Conservation (phyloP, 1,284 basidiomycete genomes). For the Hemileia vastatrix region DNA sequence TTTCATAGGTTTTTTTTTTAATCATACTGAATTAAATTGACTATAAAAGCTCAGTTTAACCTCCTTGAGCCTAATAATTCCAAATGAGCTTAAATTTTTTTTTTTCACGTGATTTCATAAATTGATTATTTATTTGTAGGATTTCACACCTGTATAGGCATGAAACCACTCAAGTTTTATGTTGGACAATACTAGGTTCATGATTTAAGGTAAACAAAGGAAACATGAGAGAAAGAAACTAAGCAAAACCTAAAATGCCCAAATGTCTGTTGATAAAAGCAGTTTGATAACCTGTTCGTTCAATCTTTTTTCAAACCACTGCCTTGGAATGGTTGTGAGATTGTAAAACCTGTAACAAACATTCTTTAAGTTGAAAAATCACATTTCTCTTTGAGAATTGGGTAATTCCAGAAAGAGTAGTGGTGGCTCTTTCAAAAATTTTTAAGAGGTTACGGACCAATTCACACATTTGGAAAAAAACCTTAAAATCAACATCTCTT, state of each 20-base stretch:
- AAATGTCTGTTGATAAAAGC: constrained; percentile 70
- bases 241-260: constrained; percentile 83
- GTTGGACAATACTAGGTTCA: no score
- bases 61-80: no score
- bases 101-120: no score
- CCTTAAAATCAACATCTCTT: constrained; percentile 60
- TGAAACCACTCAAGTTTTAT: no score
- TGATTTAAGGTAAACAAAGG: no score
- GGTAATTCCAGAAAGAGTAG: constrained; percentile 76
- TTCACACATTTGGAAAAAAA: neutral
- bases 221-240: no score
- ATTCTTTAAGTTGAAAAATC: constrained; percentile 76
- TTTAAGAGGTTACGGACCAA: neutral
- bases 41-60: no score
- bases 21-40: no score
- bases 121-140: no score
- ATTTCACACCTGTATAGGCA: no score
- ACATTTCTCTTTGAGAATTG: constrained; percentile 84
- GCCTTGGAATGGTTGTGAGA: constrained; percentile 59
- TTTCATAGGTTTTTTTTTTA: no score
- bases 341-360: constrained; percentile 60
- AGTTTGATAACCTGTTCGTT: constrained; percentile 60
- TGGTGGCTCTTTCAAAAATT: constrained; percentile 79
- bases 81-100: no score
- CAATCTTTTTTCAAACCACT: constrained; percentile 50